Conservation (phyloP, 2,329 filamentous ascomycete species). For the Cordyceps militaris region DNA sequence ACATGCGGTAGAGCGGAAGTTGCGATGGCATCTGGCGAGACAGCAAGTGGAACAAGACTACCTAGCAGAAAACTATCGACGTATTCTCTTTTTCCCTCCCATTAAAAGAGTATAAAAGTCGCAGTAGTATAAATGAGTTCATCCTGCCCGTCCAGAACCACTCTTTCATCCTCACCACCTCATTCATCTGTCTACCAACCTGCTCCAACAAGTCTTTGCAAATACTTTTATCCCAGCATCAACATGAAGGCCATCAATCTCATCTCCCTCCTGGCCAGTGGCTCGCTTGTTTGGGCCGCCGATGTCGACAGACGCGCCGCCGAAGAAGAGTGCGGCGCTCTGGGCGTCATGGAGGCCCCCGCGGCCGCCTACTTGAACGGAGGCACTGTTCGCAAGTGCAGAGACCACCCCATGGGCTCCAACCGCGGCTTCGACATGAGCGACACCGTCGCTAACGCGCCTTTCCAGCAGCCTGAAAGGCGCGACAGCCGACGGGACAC, state of each 20-base stretch:
- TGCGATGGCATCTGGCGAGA: no score
- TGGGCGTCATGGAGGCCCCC: not conserved
- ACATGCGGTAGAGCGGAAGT: no score
- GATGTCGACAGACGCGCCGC: not conserved
- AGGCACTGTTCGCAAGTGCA: not conserved
- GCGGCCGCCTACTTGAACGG: not conserved
- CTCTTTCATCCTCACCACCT: no score
- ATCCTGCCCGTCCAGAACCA: no score
- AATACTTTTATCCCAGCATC: not conserved
- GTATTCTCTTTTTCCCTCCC: no score
- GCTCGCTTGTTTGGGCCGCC: not conserved
- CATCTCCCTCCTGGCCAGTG: not conserved
- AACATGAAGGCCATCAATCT: not conserved
- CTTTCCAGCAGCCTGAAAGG: not conserved
- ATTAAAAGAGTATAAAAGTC: no score
- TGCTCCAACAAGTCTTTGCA: no score
- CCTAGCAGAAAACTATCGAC: no score
- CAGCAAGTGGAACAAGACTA: no score
- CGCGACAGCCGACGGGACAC: not conserved
- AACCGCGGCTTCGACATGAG: not conserved
- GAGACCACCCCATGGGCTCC: not conserved
- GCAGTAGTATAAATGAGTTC: no score
- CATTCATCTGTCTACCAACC: no score
- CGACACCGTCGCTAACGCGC: not conserved
- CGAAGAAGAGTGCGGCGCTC: not conserved